A percentile compares a stretch with the other conserved stretches of the same genome.
phyloP scores from a whole-genome alignment of 1,284 basidiomycete genomes.

The Ceratorhiza oryzae-sativae region DNA sequence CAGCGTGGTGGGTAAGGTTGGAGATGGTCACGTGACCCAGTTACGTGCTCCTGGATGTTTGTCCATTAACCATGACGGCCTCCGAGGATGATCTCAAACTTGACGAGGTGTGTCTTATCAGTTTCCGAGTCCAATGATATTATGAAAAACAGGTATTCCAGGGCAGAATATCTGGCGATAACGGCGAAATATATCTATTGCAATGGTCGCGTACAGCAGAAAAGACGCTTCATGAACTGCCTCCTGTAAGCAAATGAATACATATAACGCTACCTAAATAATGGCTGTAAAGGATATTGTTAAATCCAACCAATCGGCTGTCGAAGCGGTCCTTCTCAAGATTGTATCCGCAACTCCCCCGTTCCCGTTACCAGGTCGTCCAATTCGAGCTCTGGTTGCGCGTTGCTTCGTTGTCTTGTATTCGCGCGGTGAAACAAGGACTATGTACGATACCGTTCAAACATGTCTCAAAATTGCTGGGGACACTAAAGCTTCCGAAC shows the following conservation, averaged over 20 bases:
- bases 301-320: constrained; percentile 65
- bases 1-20: not conserved
- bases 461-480: constrained; percentile 74
- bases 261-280: not conserved
- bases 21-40: no score
- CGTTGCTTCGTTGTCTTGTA: constrained; percentile 83
- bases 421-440: constrained; percentile 79
- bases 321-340: constrained; percentile 71
- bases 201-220: constrained; percentile 80
- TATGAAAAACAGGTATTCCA: constrained; percentile 49
- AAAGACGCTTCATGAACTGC: constrained; percentile 59
- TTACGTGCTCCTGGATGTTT: no score
- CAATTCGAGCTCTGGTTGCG: constrained; percentile 79
- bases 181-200: constrained; percentile 80
- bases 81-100: not conserved
- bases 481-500: constrained; percentile 72
- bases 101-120: not conserved
- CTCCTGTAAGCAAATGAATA: constrained; percentile 55
- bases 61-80: not conserved
- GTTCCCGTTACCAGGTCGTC: constrained; percentile 83
- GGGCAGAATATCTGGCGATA: constrained; percentile 75
- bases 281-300: constrained; percentile 62
- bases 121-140: no score
- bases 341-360: constrained; percentile 65
- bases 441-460: constrained; percentile 89